Conservation (phyloP, 2,329 filamentous ascomycete genomes). For the Phialocephala sp. region DNA sequence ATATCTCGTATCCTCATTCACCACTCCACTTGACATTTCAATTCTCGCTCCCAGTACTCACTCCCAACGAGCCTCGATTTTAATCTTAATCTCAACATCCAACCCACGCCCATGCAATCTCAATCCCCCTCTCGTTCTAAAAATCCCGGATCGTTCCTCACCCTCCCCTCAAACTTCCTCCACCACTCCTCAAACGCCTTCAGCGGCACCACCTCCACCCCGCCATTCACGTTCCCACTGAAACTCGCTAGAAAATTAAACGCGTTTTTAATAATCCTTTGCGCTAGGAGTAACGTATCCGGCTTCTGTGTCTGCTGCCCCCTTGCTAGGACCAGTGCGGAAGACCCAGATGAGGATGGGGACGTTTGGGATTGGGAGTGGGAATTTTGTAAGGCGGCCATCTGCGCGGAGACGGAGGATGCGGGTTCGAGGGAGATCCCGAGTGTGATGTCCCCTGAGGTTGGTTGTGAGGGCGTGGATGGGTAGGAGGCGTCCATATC, state of each 20-base stretch:
- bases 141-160: constrained; percentile 87
- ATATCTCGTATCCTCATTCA: not conserved
- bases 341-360: constrained; percentile 20
- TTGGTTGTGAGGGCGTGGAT: constrained; percentile 25
- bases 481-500: constrained; percentile 41
- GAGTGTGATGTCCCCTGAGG: constrained; percentile 64
- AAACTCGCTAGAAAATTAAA: constrained; percentile 97
- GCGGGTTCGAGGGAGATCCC: constrained; percentile 84
- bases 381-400: constrained; percentile 62
- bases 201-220: constrained; percentile 87
- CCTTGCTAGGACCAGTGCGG: constrained; percentile 28
- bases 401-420: constrained; percentile 70
- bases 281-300: constrained; percentile 82
- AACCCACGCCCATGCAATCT: constrained; percentile 11
- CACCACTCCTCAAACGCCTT: constrained; percentile 98
- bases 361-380: constrained; percentile 40
- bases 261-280: constrained; percentile 93
- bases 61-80: too few species aligned
- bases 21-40: not conserved
- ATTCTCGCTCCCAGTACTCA: too few species aligned
- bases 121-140: constrained; percentile 65
- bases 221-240: constrained; percentile 67
- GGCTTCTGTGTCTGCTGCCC: constrained; percentile 14
- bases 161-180: constrained; percentile 89
- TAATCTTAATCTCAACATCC: too few species aligned